Conservation (phyloP, 257 asterid species). For the Przewalskia tangutica region DNA sequence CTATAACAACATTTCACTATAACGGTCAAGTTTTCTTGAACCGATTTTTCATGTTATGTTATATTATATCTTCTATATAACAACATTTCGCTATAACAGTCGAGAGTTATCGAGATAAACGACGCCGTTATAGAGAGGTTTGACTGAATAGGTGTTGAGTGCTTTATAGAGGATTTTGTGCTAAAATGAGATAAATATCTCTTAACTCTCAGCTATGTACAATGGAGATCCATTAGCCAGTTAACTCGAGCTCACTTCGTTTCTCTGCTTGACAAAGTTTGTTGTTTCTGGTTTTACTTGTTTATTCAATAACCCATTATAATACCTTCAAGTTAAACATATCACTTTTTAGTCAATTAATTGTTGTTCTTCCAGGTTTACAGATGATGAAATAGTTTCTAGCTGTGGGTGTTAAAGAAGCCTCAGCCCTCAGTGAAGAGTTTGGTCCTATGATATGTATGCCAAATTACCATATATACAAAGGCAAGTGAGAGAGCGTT, state of each 20-base stretch:
- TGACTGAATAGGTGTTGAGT: too few relatives aligned
- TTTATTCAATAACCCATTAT: neutral
- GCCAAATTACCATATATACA: neutral
- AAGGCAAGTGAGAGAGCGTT: neutral
- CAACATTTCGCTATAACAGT: too few relatives aligned
- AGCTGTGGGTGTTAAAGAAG: neutral
- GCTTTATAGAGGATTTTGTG: neutral
- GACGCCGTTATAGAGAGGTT: too few relatives aligned
- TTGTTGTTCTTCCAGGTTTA: neutral
- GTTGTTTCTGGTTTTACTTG: neutral
- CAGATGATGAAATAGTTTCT: neutral
- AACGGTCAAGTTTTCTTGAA: too few relatives aligned
- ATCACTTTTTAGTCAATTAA: neutral
- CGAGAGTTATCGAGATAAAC: too few relatives aligned
- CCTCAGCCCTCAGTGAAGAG: neutral
- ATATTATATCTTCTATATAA: too few relatives aligned
- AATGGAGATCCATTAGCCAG: neutral
- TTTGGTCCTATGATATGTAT: neutral
- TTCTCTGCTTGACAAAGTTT: neutral
- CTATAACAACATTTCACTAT: too few relatives aligned
- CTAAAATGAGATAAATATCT: neutral
- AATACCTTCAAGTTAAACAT: neutral
- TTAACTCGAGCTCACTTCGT: neutral
- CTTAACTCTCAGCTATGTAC: neutral
- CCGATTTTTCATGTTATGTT: too few relatives aligned